Evolutionary conservation across 257 asterid species (phyloP), one percentile per base, ranked within the genome.

Genomic region (Penstemon barbatus): DNA sequence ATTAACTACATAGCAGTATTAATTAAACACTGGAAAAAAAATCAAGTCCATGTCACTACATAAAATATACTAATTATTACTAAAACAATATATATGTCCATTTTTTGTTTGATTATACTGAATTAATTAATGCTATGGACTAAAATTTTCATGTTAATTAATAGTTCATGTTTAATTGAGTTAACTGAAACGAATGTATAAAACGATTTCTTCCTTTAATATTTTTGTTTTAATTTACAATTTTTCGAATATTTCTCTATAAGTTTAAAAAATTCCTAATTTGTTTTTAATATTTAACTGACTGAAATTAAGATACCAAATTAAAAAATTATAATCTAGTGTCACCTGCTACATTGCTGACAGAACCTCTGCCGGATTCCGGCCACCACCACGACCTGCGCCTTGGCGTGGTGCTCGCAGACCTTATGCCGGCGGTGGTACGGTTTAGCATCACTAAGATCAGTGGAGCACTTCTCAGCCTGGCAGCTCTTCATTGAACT

Each of bases 311-410:
- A 25, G 3, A 25, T 25, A 25, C 33, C 56, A 4, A 10, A 4
- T n/a, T n/a, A 5, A 57, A 69, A 10, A n/a, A 40, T 11, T 36
- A 41, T 7, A 3, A 50, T 54, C 40, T 1, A 8, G 43, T 9
- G 61, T 6, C 10, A 85, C 96, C 95, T 86, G 92, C 96, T 89
- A 79, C 95, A 89, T 83, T 87, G 96, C 78, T 89, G 96, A 75
- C 94, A 89, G 61, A 89, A 89, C 55, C 95, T 78, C 79, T 89
- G 96, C 40, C 84, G 85, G 79, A 78, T 72, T 77, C 96, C 96
- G 73, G 82, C 92, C n/a, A 89, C 85, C 25, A 80, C 11, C 51
- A 77, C 96, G 39, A 65, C 77, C 70, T 81, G 85, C 55, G 92
- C 80, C 83, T 86, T 88, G 50, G 90, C 84, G 45, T 85, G 92